Conservation (phyloP, 305 asterid species). For the Plantago lanceolata region DNA sequence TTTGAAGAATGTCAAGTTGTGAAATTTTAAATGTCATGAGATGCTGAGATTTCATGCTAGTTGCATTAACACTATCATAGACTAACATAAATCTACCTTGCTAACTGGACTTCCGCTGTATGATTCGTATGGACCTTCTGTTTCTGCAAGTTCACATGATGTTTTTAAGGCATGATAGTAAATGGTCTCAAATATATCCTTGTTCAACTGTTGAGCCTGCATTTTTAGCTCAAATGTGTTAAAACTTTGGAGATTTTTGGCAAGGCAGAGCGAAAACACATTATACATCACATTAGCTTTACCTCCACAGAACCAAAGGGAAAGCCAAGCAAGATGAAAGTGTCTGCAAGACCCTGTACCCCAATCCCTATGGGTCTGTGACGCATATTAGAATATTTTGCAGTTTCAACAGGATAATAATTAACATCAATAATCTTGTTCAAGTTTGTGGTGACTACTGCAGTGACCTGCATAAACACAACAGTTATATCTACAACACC, state of each 20-base stretch:
- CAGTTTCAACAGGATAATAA: conserved; percentile 93
- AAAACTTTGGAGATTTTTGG: conserved; percentile 6
- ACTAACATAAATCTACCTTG: too few species aligned
- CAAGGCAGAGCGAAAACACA: neutral
- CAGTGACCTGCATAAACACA: conserved; percentile 53
- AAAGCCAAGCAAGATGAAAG: conserved; percentile 95
- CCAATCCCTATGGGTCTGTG: conserved; percentile 98
- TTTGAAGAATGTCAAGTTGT: too few species aligned
- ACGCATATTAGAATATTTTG: conserved; percentile 66
- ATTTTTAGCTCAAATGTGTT: conserved; percentile 10
- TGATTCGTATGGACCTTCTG: conserved; percentile 76
- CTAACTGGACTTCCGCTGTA: conserved; percentile 83
- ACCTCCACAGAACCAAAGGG: conserved; percentile 96
- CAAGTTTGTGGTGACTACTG: conserved; percentile 66
- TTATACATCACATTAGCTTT: conserved; percentile 7
- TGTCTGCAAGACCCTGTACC: conserved; percentile 95
- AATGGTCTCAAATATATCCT: conserved; percentile 89
- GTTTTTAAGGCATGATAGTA: conserved; percentile 85
- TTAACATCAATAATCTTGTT: conserved; percentile 87
- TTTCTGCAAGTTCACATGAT: conserved; percentile 72
- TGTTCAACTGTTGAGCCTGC: conserved; percentile 94
- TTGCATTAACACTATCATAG: too few species aligned
- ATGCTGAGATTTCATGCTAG: neutral
- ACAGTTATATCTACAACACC: conserved; percentile 6
- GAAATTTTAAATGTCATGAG: neutral